Conservation (phyloP, 257 asterid genomes). For the Solanum chilense region DNA sequence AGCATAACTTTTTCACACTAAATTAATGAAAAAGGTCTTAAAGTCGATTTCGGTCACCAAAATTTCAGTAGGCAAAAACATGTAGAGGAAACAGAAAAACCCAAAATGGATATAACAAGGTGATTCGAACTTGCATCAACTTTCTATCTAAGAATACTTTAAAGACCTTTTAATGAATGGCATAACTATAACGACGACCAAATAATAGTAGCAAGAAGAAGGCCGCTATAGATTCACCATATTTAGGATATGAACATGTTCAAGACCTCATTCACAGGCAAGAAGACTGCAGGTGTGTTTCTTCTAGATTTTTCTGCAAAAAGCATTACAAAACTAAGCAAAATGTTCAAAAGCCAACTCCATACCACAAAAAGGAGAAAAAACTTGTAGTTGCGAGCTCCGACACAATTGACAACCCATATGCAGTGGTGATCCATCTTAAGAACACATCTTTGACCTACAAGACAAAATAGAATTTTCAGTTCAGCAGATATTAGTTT, state of each 20-base stretch:
- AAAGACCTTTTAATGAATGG: neutral
- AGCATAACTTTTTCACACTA: neutral
- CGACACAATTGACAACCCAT: slow-evolving; percentile 94
- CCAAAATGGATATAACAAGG: neutral
- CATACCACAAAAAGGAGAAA: slow-evolving; percentile 84
- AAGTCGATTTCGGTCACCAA: neutral
- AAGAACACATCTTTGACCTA: slow-evolving; percentile 86
- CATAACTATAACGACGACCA: neutral
- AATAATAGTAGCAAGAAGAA: neutral
- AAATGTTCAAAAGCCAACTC: neutral
- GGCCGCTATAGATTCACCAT: neutral
- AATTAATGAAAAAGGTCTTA: neutral
- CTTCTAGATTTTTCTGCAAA: neutral
- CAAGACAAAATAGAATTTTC: slow-evolving; percentile 9
- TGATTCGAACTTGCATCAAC: neutral
- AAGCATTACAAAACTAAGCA: neutral
- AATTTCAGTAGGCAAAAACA: neutral
- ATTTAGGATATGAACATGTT: neutral
- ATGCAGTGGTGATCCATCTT: slow-evolving; percentile 97
- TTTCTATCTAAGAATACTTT: neutral
- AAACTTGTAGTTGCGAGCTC: slow-evolving; percentile 77
- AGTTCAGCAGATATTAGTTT: neutral
- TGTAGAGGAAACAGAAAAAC: neutral
- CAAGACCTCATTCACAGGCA: neutral
- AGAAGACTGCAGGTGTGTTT: neutral